These are phyloP conservation scores for Thelonectria olida DNA, from an alignment of 2,329 filamentous ascomycete genomes.

Conservation along the genomic window DNA sequence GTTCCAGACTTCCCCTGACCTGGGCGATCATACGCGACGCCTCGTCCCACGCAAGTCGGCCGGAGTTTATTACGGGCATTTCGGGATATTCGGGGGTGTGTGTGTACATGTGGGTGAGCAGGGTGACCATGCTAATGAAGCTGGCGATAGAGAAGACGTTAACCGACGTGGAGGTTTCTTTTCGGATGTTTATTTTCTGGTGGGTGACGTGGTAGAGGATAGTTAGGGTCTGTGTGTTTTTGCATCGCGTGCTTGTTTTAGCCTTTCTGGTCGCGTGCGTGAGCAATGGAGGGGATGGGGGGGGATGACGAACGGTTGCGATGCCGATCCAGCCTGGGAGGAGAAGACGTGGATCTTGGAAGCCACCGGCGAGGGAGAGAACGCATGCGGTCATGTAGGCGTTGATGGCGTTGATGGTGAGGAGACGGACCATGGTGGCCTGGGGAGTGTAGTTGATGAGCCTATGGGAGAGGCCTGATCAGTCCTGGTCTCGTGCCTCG, in stretches of 20 bases:
- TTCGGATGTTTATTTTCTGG: conserved; percentile 81
- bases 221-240: conserved; percentile 67
- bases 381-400: conserved; percentile 79
- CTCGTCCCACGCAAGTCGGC: conserved; percentile 47
- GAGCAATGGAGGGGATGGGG: conserved; percentile 8
- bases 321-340: conserved; percentile 83
- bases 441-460: conserved; percentile 85
- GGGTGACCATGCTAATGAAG: conserved; percentile 77
- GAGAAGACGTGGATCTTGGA: conserved; percentile 74
- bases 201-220: conserved; percentile 80
- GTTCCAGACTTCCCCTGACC: conserved; percentile 41
- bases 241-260: not conserved
- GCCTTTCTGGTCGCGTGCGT: conserved; percentile 8
- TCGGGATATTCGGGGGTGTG: conserved; percentile 69
- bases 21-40: conserved; percentile 40
- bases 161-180: conserved; percentile 81
- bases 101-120: conserved; percentile 73
- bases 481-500: not conserved
- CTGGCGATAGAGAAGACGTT: conserved; percentile 80
- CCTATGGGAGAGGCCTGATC: conserved; percentile 56
- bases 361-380: conserved; percentile 75
- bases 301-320: conserved; percentile 65
- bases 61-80: conserved; percentile 63
- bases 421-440: conserved; percentile 81
- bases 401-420: conserved; percentile 78